Evolutionary conservation across 768 basidiomycete genomes (phyloP).

Genomic region (Hortiboletus campestris): DNA sequence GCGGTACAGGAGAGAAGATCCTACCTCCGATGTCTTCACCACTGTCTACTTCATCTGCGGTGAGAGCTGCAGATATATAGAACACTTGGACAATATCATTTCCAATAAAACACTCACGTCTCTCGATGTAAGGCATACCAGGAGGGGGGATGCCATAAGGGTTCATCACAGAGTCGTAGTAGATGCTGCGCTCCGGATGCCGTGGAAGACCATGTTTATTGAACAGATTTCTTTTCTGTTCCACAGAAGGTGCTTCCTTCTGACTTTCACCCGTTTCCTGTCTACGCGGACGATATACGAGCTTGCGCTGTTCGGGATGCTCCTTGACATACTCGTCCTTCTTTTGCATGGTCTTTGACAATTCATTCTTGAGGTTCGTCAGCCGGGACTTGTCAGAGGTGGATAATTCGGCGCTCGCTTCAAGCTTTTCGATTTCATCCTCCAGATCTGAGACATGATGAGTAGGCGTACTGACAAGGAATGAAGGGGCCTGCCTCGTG

Average conservation of each 20-base stretch:
- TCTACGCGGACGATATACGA: slow-evolving; percentile 68
- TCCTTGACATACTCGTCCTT: slow-evolving; percentile 91
- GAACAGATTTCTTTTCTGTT: slow-evolving; percentile 65
- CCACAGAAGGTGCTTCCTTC: slow-evolving; percentile 38
- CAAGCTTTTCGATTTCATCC: slow-evolving; percentile 71
- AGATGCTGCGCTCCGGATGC: slow-evolving; percentile 89
- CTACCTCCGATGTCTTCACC: slow-evolving; percentile 57
- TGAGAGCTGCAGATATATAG: slow-evolving; percentile 43
- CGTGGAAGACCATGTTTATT: slow-evolving; percentile 81
- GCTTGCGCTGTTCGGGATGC: slow-evolving; percentile 87
- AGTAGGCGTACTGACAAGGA: not conserved
- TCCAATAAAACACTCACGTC: slow-evolving; percentile 53
- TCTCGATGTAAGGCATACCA: slow-evolving; percentile 93
- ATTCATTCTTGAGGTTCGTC: slow-evolving; percentile 67
- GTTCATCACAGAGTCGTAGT: slow-evolving; percentile 92
- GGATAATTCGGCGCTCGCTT: slow-evolving; percentile 42
- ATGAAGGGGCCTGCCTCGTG: slow-evolving; percentile 52
- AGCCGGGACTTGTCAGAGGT: slow-evolving; percentile 65
- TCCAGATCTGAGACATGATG: slow-evolving; percentile 60
- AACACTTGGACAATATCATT: not conserved
- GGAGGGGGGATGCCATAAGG: slow-evolving; percentile 92
- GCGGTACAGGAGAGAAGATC: slow-evolving; percentile 2
- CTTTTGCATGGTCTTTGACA: slow-evolving; percentile 77
- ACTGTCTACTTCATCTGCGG: slow-evolving; percentile 60
- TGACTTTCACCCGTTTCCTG: slow-evolving; percentile 41